These are phyloP conservation scores for Cystobasidiaceae sp. DNA, from an alignment of 1,284 basidiomycete genomes.

Conservation along the genomic window DNA sequence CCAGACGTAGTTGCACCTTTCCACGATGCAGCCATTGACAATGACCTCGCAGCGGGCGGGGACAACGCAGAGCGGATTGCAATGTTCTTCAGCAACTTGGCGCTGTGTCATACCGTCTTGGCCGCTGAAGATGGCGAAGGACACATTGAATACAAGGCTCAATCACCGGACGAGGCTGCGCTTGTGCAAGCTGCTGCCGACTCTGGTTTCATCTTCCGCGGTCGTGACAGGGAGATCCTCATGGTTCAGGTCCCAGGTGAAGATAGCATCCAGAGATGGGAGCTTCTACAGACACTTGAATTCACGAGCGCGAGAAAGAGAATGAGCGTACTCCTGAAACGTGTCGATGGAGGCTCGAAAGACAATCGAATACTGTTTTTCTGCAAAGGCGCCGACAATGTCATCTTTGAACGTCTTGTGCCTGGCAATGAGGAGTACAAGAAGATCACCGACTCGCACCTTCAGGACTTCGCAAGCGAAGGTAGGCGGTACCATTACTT, in stretches of 20 bases:
- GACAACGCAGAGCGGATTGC: slow-evolving; percentile 68
- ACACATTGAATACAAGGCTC: slow-evolving; percentile 86
- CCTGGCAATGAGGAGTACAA: slow-evolving; percentile 65
- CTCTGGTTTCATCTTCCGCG: slow-evolving; percentile 86
- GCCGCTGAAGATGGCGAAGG: slow-evolving; percentile 63
- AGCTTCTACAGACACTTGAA: slow-evolving; percentile 88
- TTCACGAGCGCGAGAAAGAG: slow-evolving; percentile 92
- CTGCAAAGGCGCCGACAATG: slow-evolving; percentile 84
- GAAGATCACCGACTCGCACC: slow-evolving; percentile 69
- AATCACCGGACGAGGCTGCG: slow-evolving; percentile 93
- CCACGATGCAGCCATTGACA: slow-evolving; percentile 56
- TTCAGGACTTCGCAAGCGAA: slow-evolving; percentile 82
- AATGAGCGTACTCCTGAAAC: slow-evolving; percentile 86
- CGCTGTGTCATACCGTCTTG: slow-evolving; percentile 94
- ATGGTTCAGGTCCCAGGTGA: slow-evolving; percentile 76
- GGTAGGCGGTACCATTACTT: slow-evolving; percentile 46
- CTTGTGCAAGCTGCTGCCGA: slow-evolving; percentile 97
- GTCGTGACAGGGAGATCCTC: slow-evolving; percentile 73
- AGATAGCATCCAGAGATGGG: slow-evolving; percentile 69
- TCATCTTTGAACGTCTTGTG: slow-evolving; percentile 86
- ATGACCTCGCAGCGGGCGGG: slow-evolving; percentile 52
- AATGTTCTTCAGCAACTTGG: slow-evolving; percentile 88
- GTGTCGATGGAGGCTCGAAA: slow-evolving; percentile 44
- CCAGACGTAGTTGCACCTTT: slow-evolving; percentile 52
- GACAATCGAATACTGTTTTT: slow-evolving; percentile 55